Base-by-base conservation (phyloP, 2,329 filamentous ascomycete species). In the Fusarium camptoceras region DNA sequence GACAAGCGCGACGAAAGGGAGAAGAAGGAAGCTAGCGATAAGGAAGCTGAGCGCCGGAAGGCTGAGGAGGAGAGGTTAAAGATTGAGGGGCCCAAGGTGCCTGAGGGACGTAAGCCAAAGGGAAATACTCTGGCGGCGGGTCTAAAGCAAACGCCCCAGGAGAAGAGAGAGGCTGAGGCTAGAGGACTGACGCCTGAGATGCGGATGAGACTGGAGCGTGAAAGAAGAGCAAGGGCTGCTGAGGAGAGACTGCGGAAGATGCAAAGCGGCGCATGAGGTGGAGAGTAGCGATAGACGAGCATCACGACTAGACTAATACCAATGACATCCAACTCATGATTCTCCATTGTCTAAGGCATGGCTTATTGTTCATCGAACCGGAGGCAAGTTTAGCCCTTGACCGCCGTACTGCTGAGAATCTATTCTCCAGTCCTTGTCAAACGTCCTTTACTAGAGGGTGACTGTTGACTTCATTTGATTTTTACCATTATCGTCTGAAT, bases 141-240 rank as follows among this genome's bases (percentile, higher is more conserved):
- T 30, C 80, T 88, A 28, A 86, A 87, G 69, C 94, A 94, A 84
- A 92, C 92, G 20, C 91, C 91, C 0, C 89, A 94, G 74, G 93
- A 98, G 78, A 89, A 87, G 76, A 87, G 94, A 68, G 92, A 95
- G 76, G 94, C 97, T 76, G 94, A 98, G 79, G 87, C 87, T 50
- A 88, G 93, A 68, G 94, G 95, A 0, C 84, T 98, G 82, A 97
- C 93, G 43, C 90, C 93, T 0, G 95, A 98, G 81, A 94, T 96
- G 88, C 88, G 90, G 78, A 88, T 90, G 87, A 89, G 88, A 77
- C 80, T 98, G 56, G 96, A 98, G 79, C 85, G 96, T 73, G 96
- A 99, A 81, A 86, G 94, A 73, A 91, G 95, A 76, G 96, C 96
- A 6, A 89, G 95, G 74, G 96, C 96, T 11, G 95, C 94, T 0